Conservation (phyloP, 345 rosid species). For the Gossypioides kirkii region DNA sequence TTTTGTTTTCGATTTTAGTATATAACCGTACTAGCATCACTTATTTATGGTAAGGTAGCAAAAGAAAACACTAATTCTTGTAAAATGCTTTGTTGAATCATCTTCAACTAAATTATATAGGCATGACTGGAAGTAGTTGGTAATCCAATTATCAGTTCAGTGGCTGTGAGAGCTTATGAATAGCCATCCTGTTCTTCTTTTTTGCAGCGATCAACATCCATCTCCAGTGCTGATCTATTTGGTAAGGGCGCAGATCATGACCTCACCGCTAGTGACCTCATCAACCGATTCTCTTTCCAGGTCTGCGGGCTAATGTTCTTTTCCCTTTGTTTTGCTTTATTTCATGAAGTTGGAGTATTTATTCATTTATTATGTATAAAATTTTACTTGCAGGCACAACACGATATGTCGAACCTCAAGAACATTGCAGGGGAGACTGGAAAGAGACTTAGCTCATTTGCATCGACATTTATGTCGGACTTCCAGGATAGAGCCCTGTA, state of each 20-base stretch:
- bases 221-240: constrained; percentile 94
- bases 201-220: constrained; percentile 75
- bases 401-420: constrained; percentile 79
- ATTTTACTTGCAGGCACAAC: constrained; percentile 60
- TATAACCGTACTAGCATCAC: not conserved
- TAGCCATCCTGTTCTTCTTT: not conserved
- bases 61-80: not conserved
- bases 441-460: constrained; percentile 77
- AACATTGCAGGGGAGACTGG: constrained; percentile 92
- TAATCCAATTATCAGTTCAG: not conserved
- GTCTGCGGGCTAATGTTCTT: constrained; percentile 26
- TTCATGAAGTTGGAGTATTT: not conserved
- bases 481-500: constrained; percentile 87
- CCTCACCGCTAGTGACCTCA: constrained; percentile 76
- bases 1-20: not conserved
- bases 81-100: not conserved
- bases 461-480: constrained; percentile 70
- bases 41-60: not conserved
- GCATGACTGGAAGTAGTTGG: not conserved
- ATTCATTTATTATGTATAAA: not conserved
- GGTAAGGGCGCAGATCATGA: constrained; percentile 56
- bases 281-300: constrained; percentile 85
- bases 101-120: not conserved
- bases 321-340: not conserved
- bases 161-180: not conserved